Evolutionary conservation across 2,329 filamentous ascomycete species (phyloP), one percentile per base, ranked within the genome.

Genomic region (Paracorniculantispora psalliotae): DNA sequence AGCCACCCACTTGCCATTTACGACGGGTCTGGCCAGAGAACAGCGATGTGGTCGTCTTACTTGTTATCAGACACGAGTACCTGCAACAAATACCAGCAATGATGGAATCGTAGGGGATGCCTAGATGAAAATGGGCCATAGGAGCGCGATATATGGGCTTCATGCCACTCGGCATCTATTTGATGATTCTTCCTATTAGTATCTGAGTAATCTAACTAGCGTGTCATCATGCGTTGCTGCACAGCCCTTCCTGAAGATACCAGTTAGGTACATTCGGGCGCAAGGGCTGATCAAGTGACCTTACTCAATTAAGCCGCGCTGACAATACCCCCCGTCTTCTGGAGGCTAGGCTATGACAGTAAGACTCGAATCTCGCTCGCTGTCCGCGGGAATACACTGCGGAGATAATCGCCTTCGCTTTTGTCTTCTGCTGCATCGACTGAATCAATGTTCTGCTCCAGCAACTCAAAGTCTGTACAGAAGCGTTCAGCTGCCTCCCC

Each of bases 401-500:
- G 67, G 19, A 73, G 54, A 17, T 57, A 59, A 4, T 59, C 53
- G 8, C 72, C 70, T 3, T 65, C 67, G 1, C 65, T 66, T 8
- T 62, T 67, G 9, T 62, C 61, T 12, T 39, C 50, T 15, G 54
- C 60, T 4, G 75, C 73, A 62, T 79, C 78, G 26, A 73, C 73
- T 6, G 74, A 69, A 33, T 77, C 70, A 35, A 85, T 73, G 56
- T 79, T 70, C 53, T 77, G 73, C 65, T 86, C 82, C 2, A 83
- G 68, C 54, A 79, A 76, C 67, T 83, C 91, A 73, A 97, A 99
- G 66, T 94, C 90, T 33, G 82, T 80, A 65, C 92, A 96, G 74
- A 99, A 99, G 56, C 78, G 81, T 65, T 91, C 87, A 0, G 92
- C 90, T 0, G 92, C 93, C 63, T 89, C 84, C 66, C 96, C 90